A percentile compares a stretch with the other conserved stretches of the same genome.
Conservation (phyloP, 768 basidiomycete species). For the Hortiboletus flavorubellus region DNA sequence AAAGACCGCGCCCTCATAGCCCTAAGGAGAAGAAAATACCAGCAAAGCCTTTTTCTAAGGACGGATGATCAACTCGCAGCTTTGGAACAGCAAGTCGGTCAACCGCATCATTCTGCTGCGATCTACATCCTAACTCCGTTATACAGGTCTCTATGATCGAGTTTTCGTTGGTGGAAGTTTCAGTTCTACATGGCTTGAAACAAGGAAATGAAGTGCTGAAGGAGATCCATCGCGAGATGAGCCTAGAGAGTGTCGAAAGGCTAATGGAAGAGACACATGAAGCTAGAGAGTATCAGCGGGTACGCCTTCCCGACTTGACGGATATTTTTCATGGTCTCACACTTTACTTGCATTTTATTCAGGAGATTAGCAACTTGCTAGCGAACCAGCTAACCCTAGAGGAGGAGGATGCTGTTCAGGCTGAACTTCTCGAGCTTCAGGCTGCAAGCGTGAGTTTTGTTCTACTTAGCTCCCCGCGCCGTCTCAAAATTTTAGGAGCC, state of each 20-base stretch:
- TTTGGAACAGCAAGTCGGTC: slow-evolving; percentile 79
- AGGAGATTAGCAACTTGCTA: slow-evolving; percentile 93
- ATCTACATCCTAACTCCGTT: background rate
- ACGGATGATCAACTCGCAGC: slow-evolving; percentile 89
- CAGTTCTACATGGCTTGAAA: slow-evolving; percentile 87
- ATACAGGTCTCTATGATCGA: slow-evolving; percentile 91
- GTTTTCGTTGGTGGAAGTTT: slow-evolving; percentile 91
- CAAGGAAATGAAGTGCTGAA: slow-evolving; percentile 93
- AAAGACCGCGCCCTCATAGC: slow-evolving; percentile 88
- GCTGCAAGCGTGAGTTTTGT: slow-evolving; percentile 49
- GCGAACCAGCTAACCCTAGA: slow-evolving; percentile 78
- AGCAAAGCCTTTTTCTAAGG: slow-evolving; percentile 80
- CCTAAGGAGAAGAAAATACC: slow-evolving; percentile 88
- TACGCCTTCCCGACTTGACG: slow-evolving; percentile 33
- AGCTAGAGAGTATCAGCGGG: slow-evolving; percentile 87
- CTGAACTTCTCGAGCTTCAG: slow-evolving; percentile 72
- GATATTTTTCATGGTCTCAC: background rate
- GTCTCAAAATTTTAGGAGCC: slow-evolving; percentile 22
- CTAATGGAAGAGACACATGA: slow-evolving; percentile 91
- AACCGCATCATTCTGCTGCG: background rate
- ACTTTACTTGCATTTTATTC: slow-evolving; percentile 1
- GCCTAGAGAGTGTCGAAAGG: slow-evolving; percentile 88
- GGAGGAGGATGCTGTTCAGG: slow-evolving; percentile 92
- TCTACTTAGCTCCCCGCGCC: background rate
- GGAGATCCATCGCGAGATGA: slow-evolving; percentile 93